These are phyloP conservation scores for Lepidium africanum DNA, from an alignment of 345 rosid species.

Conservation along the genomic window DNA sequence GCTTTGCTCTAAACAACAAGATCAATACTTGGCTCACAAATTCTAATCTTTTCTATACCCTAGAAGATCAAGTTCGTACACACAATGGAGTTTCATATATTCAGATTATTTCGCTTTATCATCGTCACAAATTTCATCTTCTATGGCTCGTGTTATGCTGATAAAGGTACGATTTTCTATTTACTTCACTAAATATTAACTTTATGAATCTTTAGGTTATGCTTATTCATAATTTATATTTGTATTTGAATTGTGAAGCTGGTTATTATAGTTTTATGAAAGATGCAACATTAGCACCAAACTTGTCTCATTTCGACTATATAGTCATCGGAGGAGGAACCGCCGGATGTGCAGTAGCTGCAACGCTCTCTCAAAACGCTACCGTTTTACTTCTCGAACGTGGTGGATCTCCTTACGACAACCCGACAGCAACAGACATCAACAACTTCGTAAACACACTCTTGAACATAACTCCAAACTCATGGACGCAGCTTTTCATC, in stretches of 20 bases:
- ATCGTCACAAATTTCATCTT: neutral
- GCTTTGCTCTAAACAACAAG: neutral
- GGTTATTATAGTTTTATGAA: conserved; percentile 28
- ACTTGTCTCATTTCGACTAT: conserved; percentile 40
- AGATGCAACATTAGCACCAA: conserved; percentile 47
- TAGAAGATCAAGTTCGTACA: neutral
- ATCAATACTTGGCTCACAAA: neutral
- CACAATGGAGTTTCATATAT: neutral
- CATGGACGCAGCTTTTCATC: conserved; percentile 51
- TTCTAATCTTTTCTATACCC: neutral
- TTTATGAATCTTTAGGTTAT: neutral
- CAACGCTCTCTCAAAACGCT: conserved; percentile 50
- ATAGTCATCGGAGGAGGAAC: conserved; percentile 73
- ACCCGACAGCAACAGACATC: conserved; percentile 33
- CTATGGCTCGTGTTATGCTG: neutral
- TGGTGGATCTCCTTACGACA: conserved; percentile 29
- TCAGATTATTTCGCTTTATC: neutral
- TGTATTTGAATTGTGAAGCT: neutral
- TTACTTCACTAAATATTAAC: neutral
- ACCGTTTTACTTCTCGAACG: conserved; percentile 55
- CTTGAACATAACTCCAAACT: conserved; percentile 29
- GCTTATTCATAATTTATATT: neutral
- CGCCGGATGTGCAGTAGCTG: conserved; percentile 64
- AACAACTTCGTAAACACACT: conserved; percentile 37
- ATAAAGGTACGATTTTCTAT: neutral